Evolutionary conservation across 495 filamentous ascomycete genomes (phyloP).

Genomic region (Hypomontagnella monticulosa): DNA sequence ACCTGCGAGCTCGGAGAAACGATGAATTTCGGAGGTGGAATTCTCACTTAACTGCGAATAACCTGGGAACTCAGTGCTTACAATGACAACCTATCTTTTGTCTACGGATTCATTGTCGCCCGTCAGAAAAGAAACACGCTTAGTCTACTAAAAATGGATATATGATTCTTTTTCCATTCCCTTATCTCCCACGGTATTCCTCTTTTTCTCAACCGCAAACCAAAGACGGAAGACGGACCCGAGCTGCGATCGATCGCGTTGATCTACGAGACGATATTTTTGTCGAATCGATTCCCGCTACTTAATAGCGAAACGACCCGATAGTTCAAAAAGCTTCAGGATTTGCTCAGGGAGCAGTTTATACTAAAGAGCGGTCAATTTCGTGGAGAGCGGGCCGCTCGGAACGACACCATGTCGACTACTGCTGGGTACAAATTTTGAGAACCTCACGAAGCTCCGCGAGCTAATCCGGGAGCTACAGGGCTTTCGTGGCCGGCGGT

Average conservation of each 20-base stretch:
- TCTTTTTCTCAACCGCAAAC: no score
- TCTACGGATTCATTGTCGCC: conserved; percentile 16
- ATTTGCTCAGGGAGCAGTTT: not conserved
- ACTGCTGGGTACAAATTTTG: conserved; percentile 53
- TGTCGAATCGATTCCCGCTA: not conserved
- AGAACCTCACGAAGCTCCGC: not conserved
- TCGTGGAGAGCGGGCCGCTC: conserved; percentile 27
- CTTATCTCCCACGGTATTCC: not conserved
- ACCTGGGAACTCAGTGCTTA: no score
- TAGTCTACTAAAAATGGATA: conserved; percentile 5
- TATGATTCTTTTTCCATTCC: not conserved
- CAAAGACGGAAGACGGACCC: no score
- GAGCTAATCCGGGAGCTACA: conserved; percentile 41
- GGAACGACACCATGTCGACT: conserved; percentile 54
- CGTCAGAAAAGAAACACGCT: conserved; percentile 2
- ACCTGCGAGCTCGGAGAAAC: conserved; percentile 17
- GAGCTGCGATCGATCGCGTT: no score
- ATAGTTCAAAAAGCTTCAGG: not conserved
- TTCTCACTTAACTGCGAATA: not conserved
- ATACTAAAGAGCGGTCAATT: not conserved
- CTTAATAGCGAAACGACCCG: not conserved
- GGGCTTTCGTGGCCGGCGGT: conserved; percentile 90
- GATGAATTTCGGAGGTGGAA: conserved; percentile 4
- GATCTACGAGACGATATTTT: not conserved
- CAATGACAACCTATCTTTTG: not conserved